Conservation (phyloP, 2,329 filamentous ascomycete genomes). For the Arthrobotrys conoides region DNA sequence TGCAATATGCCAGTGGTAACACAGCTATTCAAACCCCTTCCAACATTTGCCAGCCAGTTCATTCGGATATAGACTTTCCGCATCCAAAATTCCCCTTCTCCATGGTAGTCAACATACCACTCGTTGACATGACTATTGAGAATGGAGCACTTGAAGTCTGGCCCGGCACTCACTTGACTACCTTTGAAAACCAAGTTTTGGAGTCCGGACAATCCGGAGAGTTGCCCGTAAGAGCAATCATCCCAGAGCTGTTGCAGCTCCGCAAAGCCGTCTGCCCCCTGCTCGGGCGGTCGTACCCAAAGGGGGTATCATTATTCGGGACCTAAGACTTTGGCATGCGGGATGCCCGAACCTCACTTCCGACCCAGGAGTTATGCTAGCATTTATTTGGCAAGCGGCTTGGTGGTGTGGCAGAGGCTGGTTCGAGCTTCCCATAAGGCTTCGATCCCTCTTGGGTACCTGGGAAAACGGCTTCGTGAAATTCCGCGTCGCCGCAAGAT, state of each 20-base stretch:
- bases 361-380: conserved; percentile 73
- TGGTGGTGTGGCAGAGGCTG: conserved; percentile 30
- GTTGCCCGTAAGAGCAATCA: conserved; percentile 71
- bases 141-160: conserved; percentile 70
- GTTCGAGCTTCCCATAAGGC: conserved; percentile 15
- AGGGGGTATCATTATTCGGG: conserved; percentile 73
- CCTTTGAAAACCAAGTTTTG: conserved; percentile 30
- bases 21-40: conserved; percentile 65
- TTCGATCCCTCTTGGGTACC: neutral
- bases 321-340: conserved; percentile 76
- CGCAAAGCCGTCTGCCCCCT: conserved; percentile 67
- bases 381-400: conserved; percentile 62
- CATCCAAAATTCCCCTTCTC: conserved; percentile 69
- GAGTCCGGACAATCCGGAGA: conserved; percentile 65
- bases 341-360: conserved; percentile 74
- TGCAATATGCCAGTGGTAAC: conserved; percentile 66
- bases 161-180: conserved; percentile 67
- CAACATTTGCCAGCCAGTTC: conserved; percentile 65
- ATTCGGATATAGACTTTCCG: conserved; percentile 67
- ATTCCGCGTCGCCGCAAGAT: conserved; percentile 21
- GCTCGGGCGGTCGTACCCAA: conserved; percentile 71
- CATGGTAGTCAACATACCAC: conserved; percentile 68
- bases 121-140: conserved; percentile 67
- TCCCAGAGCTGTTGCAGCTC: conserved; percentile 67
- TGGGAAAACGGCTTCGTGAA: conserved; percentile 20